Conservation (phyloP, 2,329 filamentous ascomycete species). For the Nemania sp. region DNA sequence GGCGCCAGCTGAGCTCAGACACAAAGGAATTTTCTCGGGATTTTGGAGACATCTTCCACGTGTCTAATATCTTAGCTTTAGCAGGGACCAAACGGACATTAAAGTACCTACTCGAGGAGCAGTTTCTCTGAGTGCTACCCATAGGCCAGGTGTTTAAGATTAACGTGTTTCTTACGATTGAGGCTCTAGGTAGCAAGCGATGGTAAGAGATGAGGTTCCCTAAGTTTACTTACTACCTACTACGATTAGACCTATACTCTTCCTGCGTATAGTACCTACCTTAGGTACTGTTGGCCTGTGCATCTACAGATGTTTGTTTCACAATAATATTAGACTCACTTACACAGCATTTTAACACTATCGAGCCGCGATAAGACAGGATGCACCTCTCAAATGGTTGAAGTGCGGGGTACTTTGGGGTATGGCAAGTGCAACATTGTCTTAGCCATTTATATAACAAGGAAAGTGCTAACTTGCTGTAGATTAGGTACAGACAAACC, state of each 20-base stretch:
- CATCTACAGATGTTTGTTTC: not conserved
- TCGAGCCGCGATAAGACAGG: conserved; percentile 26
- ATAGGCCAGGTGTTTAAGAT: not conserved
- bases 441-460: too few relatives aligned
- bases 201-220: not conserved
- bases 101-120: not conserved
- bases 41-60: not conserved
- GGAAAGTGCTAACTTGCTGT: too few relatives aligned
- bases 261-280: not conserved
- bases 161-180: not conserved
- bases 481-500: too few relatives aligned
- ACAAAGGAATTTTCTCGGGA: not conserved
- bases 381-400: not conserved
- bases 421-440: not conserved
- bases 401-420: conserved; percentile 32
- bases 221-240: not conserved
- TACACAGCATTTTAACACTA: not conserved
- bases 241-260: not conserved
- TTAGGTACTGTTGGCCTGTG: not conserved
- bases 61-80: too few relatives aligned
- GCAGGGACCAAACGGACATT: not conserved
- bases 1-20: not conserved
- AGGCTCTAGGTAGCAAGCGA: not conserved
- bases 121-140: not conserved
- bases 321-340: not conserved